Base-by-base conservation (phyloP, 805 yeast species). In the Hanseniaspora lindneri region DNA sequence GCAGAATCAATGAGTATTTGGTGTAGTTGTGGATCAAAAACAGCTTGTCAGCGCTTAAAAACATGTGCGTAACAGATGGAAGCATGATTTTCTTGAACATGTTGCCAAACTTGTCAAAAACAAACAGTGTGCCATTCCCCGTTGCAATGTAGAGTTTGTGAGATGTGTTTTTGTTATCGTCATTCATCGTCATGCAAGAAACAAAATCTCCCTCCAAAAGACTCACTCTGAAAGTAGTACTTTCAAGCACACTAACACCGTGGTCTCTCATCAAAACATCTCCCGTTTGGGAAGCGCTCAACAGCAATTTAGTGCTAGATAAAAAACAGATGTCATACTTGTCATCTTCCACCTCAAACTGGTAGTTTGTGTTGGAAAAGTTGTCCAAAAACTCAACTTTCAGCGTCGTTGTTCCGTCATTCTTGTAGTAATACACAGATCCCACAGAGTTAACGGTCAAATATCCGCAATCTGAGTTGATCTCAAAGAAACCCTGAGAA, bases 311-410 rank as follows among this genome's bases (percentile, higher is more conserved):
- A 10, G 27, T 23, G 4, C 20, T 24, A 3, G 49, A 30, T 17
- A 46, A 39, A 17, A 32, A 30, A 14, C 49, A 46, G 0, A 37
- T 7, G 24, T 46, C 49, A 46, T 30, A 39, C 5, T 8, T 6
- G 6, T 3, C 25, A 16, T 39, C 39, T n/a, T 17, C 16, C 3
- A 39, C 21, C 17, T 46, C 49, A 39, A 39, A 32, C n/a, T 46
- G 39, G 23, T 46, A 46, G 20, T 37, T 37, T 1, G 49, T 30
- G 35, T 46, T 46, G 20, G 35, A 23, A 16, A 32, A 37, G 13
- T 19, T 39, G 25, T 46, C 39, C 16, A 46, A 37, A 39, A 46
- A 46, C 4, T 30, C 24, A 11, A 46, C 43, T n/a, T 39, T 25
- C 13, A 39, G 4, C 3, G 39, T 37, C 11, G 20, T 24, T 8